Evolutionary conservation across 208 protist species (phyloP), one percentile per base, ranked within the genome.

Genomic region (Phytomonas sp.): DNA sequence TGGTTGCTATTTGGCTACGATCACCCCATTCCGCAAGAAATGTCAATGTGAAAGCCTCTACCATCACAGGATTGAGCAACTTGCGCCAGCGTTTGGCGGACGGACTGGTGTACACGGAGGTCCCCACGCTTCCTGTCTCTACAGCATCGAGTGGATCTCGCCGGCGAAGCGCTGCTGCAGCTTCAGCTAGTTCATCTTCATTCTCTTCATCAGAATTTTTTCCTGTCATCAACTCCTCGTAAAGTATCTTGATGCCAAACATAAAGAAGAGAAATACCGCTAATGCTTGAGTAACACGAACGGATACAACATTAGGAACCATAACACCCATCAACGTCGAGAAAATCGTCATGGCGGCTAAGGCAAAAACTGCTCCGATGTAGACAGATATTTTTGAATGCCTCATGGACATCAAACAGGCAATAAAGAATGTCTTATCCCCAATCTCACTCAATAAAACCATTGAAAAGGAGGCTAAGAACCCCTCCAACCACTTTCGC

Each of bases 11-110:
- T 82, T 98, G 97, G 33, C 94, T 98, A 9, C 97, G 91, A 72
- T 98, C 97, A n/a, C 97, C 97, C 95, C 96, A 98, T 84, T 98
- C 97, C 26, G 97, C 97, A 0, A 98, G 75, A 78, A 98, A 98
- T n/a, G 95, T 98, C 28, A 98, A 81, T 15, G 85, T 93, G 76
- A 98, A 98, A 26, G 92, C 85, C 75, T 98, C 91, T 28, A 96
- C 75, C 43, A 98, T 72, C 0, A 97, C 85, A 0, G 91, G 86
- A 62, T 80, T 82, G 36, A 95, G 70, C 51, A 85, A 56, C 23
- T 66, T 72, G 26, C 78, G 79, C 82, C 83, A 88, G 26, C 87
- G 76, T 20, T 75, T 71, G 4, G 83, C 80, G 1, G 80, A 76
- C 4, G 71, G 65, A 60, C 73, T 89, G 59, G 70, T 63, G 75